phyloP scores from a whole-genome alignment of 768 basidiomycete species.

The Cubamyces lactineus region DNA sequence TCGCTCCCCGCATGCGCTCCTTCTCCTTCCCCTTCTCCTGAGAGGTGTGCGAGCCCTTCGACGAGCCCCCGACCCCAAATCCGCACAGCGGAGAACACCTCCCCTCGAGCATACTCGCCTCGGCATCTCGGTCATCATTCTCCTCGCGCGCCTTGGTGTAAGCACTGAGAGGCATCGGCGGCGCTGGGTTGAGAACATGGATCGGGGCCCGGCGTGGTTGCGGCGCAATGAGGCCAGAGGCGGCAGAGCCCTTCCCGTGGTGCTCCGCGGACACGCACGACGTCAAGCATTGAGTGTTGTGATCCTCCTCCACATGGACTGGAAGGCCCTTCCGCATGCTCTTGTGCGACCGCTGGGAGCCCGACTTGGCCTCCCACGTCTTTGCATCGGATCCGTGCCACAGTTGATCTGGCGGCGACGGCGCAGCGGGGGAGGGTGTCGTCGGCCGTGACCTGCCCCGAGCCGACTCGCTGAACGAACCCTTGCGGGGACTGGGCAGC shows the following conservation, averaged over 20 bases:
- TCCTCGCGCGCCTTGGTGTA: slow-evolving; percentile 5
- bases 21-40: slow-evolving; percentile 33
- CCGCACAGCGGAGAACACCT: slow-evolving; percentile 41
- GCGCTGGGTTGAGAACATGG: slow-evolving; percentile 27
- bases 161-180: slow-evolving; percentile 19
- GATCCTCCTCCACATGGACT: slow-evolving; percentile 9
- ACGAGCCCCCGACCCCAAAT: slow-evolving; percentile 27
- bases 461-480: slow-evolving; percentile 25
- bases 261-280: slow-evolving; percentile 10
- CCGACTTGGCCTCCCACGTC: slow-evolving; percentile 16
- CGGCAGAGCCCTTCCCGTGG: slow-evolving; percentile 13
- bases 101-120: slow-evolving; percentile 30
- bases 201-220: slow-evolving; percentile 23
- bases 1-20: slow-evolving; percentile 20
- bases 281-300: slow-evolving; percentile 7
- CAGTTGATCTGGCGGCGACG: slow-evolving; percentile 6
- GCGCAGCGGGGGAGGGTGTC: slow-evolving; percentile 19
- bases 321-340: slow-evolving; percentile 19
- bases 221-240: slow-evolving; percentile 19
- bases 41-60: slow-evolving; percentile 23
- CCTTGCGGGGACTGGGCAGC: slow-evolving; percentile 30
- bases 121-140: slow-evolving; percentile 24
- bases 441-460: slow-evolving; percentile 27
- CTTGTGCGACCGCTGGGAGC: slow-evolving; percentile 21
- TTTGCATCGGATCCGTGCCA: slow-evolving; percentile 15